phyloP scores from a whole-genome alignment of 164 flowering plant genomes.

The Vitis rupestris region DNA sequence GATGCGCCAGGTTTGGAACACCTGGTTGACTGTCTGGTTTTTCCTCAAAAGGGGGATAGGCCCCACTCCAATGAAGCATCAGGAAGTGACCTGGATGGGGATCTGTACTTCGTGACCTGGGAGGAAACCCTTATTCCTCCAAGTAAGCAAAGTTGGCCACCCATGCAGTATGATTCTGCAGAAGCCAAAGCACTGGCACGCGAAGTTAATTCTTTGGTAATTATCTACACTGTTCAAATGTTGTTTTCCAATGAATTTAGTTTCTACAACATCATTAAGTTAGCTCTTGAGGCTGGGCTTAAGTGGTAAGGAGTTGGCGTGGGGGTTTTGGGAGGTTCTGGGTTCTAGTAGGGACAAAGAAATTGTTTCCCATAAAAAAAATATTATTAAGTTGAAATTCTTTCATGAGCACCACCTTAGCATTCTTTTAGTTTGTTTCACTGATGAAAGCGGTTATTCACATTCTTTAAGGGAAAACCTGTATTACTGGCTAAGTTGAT shows the following conservation, averaged over 20 bases:
- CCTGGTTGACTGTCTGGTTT: slow-evolving; percentile 84
- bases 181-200: slow-evolving; percentile 42
- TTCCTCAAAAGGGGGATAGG: slow-evolving; percentile 92
- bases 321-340: too few relatives aligned
- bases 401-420: too few relatives aligned
- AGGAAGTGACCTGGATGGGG: slow-evolving; percentile 98
- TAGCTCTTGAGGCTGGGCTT: too few relatives aligned
- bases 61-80: slow-evolving; percentile 96
- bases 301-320: too few relatives aligned
- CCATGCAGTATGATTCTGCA: slow-evolving; percentile 79
- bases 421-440: too few relatives aligned
- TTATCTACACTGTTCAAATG: background rate
- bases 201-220: slow-evolving; percentile 48
- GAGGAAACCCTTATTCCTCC: slow-evolving; percentile 84
- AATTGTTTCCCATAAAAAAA: too few relatives aligned
- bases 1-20: slow-evolving; percentile 77
- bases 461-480: too few relatives aligned
- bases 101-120: slow-evolving; percentile 91
- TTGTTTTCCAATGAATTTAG: background rate
- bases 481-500: too few relatives aligned
- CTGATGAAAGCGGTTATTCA: too few relatives aligned
- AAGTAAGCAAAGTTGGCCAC: slow-evolving; percentile 62
- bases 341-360: too few relatives aligned
- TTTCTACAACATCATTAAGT: too few relatives aligned
- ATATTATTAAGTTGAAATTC: too few relatives aligned